Base-by-base conservation (phyloP, 163 green algal species). In the Scenedesmus sp. region DNA sequence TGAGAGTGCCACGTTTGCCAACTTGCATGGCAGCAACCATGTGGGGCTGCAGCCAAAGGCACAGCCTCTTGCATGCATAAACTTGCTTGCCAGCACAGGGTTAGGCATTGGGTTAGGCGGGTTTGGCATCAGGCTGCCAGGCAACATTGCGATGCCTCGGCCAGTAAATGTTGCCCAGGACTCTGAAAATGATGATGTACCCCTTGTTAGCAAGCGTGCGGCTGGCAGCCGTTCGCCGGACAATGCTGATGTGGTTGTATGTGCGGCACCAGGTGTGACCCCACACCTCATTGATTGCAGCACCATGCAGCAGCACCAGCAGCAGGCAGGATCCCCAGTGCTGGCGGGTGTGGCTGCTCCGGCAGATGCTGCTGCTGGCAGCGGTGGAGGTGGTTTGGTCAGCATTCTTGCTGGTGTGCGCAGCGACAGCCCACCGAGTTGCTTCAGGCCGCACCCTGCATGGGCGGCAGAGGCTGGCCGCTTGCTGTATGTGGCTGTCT, bases 401-500 rank as follows among this genome's bases (percentile, higher is more conserved):
- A 30, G 72, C 72, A 24, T 81, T 33, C 72, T 49, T 46, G 37
- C 33, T 81, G 72, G n/a, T 46, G 33, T 12, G 16, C 72, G 16
- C 37, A 84, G 78, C 78, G 44, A 22, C 46, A 51, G 20, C 42
- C 37, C 78, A 33, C 46, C n/a, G 42, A 81, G 18, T 53, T 73
- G 35, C 59, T 89, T 89, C 49, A 81, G 30, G 65, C 86, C 86
- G n/a, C 72, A 85, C 40, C 86, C 86, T 37, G 33, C 46, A 53
- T 90, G 86, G 86, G 13, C n/a, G 3, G 51, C 26, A 20, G 40
- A 90, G 43, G 76, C 51, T 7, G 13, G 9, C 35, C 24, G 35
- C 43, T 15, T 92, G 40, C 78, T 86, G 70, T 89, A 87, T 70
- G 83, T 82, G 3, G 89, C 46, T 43, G 89, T 92, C 1, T 92